These are phyloP conservation scores for Candida nanaspora DNA, from an alignment of 805 yeast species.

Conservation along the genomic window DNA sequence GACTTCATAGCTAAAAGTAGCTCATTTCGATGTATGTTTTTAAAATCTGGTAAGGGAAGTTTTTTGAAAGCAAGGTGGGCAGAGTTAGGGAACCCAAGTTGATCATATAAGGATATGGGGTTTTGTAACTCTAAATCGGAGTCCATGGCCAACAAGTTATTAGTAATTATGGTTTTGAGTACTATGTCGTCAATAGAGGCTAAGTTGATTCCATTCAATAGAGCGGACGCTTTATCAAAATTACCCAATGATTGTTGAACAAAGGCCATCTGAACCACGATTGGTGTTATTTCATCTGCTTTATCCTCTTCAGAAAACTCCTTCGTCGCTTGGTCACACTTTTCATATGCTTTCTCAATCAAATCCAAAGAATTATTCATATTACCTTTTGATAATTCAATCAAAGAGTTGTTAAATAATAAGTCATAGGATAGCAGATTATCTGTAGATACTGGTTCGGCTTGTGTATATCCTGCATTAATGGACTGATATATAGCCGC, in stretches of 20 bases:
- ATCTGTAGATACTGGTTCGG: slow-evolving; percentile 9
- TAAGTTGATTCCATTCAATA: slow-evolving; percentile 30
- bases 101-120: slow-evolving; percentile 22
- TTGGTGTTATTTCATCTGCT: slow-evolving; percentile 49
- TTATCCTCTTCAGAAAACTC: slow-evolving; percentile 41
- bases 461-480: slow-evolving; percentile 5
- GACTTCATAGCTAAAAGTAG: slow-evolving; percentile 32
- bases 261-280: slow-evolving; percentile 52
- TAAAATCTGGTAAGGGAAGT: slow-evolving; percentile 34
- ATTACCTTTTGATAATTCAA: slow-evolving; percentile 35
- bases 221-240: slow-evolving; percentile 23
- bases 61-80: slow-evolving; percentile 21
- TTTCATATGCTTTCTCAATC: slow-evolving; percentile 37
- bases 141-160: slow-evolving; percentile 33
- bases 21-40: slow-evolving; percentile 35
- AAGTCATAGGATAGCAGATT: slow-evolving; percentile 41
- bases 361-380: slow-evolving; percentile 31
- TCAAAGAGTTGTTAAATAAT: slow-evolving; percentile 52
- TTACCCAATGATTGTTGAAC: slow-evolving; percentile 35
- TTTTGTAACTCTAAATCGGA: slow-evolving; percentile 5
- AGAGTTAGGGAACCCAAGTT: slow-evolving; percentile 22
- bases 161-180: slow-evolving; percentile 34
- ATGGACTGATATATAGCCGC: slow-evolving; percentile 52
- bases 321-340: slow-evolving; percentile 30
- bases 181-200: slow-evolving; percentile 29